phyloP scores from a whole-genome alignment of 1,284 basidiomycete genomes.

The Cryptococcus floricola region DNA sequence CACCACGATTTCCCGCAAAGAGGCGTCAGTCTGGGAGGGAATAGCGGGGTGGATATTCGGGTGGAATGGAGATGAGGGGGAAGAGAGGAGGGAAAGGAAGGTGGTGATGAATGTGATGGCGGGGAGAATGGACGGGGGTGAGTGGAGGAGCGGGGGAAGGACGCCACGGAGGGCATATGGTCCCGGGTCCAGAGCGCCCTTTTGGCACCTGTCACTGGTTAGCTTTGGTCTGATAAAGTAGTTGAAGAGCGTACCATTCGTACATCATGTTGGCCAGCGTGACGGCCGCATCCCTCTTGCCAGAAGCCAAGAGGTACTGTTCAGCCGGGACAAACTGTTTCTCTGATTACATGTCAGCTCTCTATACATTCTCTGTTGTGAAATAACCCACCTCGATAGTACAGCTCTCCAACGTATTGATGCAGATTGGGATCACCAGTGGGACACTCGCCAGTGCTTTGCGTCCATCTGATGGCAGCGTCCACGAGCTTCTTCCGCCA shows the following conservation, averaged over 20 bases:
- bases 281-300: constrained; percentile 78
- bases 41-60: constrained; percentile 52
- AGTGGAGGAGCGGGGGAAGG: constrained; percentile 77
- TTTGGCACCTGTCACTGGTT: constrained; percentile 27
- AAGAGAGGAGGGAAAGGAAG: constrained; percentile 63
- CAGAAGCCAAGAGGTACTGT: constrained; percentile 72
- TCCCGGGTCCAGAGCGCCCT: constrained; percentile 52
- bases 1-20: constrained; percentile 63
- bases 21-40: constrained; percentile 21
- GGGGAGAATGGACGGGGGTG: constrained; percentile 79
- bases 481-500: constrained; percentile 54
- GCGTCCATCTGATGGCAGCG: constrained; percentile 62
- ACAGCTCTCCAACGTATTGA: constrained; percentile 78
- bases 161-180: constrained; percentile 75
- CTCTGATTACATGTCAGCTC: constrained; percentile 53
- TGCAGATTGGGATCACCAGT: constrained; percentile 80
- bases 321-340: constrained; percentile 69
- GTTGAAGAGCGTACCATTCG: constrained; percentile 59
- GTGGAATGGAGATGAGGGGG: constrained; percentile 50
- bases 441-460: constrained; percentile 67
- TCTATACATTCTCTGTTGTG: not conserved
- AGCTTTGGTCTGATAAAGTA: constrained; percentile 1
- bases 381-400: constrained; percentile 67
- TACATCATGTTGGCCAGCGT: constrained; percentile 78
- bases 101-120: constrained; percentile 76